Percentiles rank a stretch among this genome's conserved stretches.
phyloP scores from a whole-genome alignment of 371 early-diverging fungal species.

The Homolaphlyctis polyrhiza region DNA sequence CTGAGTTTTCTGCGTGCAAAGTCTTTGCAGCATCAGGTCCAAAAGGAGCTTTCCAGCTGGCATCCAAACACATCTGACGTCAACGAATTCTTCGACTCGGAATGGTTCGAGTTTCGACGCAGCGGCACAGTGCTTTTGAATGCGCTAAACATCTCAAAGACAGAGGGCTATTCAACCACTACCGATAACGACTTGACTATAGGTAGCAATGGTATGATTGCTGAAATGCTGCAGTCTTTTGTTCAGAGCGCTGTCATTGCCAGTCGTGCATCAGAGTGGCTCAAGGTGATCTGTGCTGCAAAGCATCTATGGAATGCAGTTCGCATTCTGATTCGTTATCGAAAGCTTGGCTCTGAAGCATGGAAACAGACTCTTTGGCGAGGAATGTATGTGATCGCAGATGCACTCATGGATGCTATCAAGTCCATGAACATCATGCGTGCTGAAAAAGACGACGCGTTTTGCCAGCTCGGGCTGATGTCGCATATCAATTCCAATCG shows the following conservation, averaged over 20 bases:
- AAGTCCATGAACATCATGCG: constrained; percentile 13
- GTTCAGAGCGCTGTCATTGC: constrained; percentile 30
- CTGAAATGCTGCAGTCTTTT: constrained; percentile 26
- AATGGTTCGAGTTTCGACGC: constrained; percentile 14
- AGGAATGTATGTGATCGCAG: constrained; percentile 19
- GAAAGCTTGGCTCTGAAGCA: constrained; percentile 16
- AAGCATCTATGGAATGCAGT: constrained; percentile 17
- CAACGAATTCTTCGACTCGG: background rate
- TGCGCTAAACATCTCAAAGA: background rate
- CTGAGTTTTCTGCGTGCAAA: constrained; percentile 13
- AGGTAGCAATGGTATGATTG: constrained; percentile 1
- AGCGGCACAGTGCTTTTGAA: constrained; percentile 12
- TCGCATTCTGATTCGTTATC: constrained; percentile 8
- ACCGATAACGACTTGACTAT: background rate
- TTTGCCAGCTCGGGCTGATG: background rate
- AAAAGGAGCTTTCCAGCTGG: constrained; percentile 12
- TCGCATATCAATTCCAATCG: background rate
- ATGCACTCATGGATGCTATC: constrained; percentile 24
- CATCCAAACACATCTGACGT: constrained; percentile 2
- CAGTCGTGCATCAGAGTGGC: constrained; percentile 20
- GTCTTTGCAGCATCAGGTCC: constrained; percentile 15
- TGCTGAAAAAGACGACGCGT: constrained; percentile 11
- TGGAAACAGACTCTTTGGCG: constrained; percentile 23
- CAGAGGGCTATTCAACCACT: background rate
- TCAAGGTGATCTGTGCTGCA: constrained; percentile 13